A percentile compares a stretch with the other conserved stretches of the same genome.
These are phyloP conservation scores for Pleoardoris graminearum DNA, from an alignment of 2,329 filamentous ascomycete species.

Conservation along the genomic window DNA sequence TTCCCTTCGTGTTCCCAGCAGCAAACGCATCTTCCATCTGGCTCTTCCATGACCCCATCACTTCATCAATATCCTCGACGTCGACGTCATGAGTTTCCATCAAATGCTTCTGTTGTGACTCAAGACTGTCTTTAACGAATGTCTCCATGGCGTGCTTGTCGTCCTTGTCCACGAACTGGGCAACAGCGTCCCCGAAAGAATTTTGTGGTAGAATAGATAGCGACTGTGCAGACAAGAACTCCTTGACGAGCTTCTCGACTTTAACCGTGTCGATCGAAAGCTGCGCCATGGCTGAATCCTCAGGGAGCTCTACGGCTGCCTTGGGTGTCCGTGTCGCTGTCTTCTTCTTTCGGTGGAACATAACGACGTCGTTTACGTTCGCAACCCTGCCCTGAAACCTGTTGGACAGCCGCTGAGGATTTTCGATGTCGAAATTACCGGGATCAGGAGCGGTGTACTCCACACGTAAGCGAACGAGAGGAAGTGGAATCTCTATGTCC, in stretches of 20 bases:
- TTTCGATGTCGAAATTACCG: conserved; percentile 86
- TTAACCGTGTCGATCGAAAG: conserved; percentile 75
- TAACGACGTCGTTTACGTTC: conserved; percentile 90
- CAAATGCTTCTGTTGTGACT: conserved; percentile 49
- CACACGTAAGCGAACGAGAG: conserved; percentile 85
- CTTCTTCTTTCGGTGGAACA: conserved; percentile 90
- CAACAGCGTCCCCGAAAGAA: conserved; percentile 88
- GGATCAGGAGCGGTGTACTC: conserved; percentile 86
- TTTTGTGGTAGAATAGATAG: conserved; percentile 92
- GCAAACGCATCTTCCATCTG: conserved; percentile 73
- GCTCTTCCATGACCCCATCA: conserved; percentile 73
- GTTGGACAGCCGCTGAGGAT: conserved; percentile 94
- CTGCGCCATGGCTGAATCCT: conserved; percentile 64
- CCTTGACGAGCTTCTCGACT: conserved; percentile 84
- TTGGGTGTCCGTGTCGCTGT: conserved; percentile 43
- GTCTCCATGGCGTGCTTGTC: conserved; percentile 83
- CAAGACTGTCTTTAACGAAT: conserved; percentile 51
- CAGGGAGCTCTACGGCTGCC: conserved; percentile 61
- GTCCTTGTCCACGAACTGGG: conserved; percentile 91
- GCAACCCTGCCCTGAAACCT: conserved; percentile 88
- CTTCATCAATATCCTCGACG: conserved; percentile 70
- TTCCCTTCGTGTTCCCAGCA: conserved; percentile 63
- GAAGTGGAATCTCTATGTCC: conserved; percentile 69
- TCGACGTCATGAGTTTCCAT: conserved; percentile 63
- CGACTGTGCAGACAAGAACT: conserved; percentile 84